Evolutionary conservation across 345 rosid species (phyloP).

Genomic region (Triadica sebifera): DNA sequence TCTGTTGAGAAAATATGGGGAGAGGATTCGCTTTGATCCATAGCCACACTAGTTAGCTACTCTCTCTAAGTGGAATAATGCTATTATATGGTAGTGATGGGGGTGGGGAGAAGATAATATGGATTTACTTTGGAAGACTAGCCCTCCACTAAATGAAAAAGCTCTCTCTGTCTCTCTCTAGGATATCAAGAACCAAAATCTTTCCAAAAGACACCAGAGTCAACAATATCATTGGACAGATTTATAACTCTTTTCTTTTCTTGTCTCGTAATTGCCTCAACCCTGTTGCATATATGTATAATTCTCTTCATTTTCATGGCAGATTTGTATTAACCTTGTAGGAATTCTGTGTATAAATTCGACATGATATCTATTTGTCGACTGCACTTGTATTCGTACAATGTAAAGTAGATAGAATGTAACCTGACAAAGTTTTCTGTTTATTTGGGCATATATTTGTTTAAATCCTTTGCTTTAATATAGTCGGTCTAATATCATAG

Average conservation of each 20-base stretch:
- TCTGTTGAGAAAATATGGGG: not conserved
- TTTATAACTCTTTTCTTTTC: conserved; percentile 49
- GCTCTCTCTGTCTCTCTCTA: conserved; percentile 10
- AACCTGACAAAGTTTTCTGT: not conserved
- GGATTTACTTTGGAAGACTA: conserved; percentile 31
- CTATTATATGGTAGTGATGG: conserved; percentile 21
- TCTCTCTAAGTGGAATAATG: conserved; percentile 14
- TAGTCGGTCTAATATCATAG: no score
- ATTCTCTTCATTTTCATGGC: not conserved
- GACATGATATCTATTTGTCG: conserved; percentile 19
- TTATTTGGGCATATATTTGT: not conserved
- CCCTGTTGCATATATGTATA: not conserved
- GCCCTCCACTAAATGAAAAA: conserved; percentile 27
- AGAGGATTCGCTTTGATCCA: conserved; percentile 11
- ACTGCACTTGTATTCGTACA: conserved; percentile 38
- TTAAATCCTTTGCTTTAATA: no score
- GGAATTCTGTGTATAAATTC: conserved; percentile 11
- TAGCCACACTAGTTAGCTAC: conserved; percentile 8
- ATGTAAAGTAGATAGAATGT: conserved; percentile 10
- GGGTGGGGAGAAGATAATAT: conserved; percentile 16
- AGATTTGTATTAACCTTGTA: conserved; percentile 4
- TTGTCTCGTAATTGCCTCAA: conserved; percentile 33
- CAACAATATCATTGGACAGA: conserved; percentile 55
- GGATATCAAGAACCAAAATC: conserved; percentile 17
- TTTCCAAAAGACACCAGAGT: conserved; percentile 30